phyloP scores from a whole-genome alignment of 257 asterid genomes.

The Leptodermis oblonga region DNA sequence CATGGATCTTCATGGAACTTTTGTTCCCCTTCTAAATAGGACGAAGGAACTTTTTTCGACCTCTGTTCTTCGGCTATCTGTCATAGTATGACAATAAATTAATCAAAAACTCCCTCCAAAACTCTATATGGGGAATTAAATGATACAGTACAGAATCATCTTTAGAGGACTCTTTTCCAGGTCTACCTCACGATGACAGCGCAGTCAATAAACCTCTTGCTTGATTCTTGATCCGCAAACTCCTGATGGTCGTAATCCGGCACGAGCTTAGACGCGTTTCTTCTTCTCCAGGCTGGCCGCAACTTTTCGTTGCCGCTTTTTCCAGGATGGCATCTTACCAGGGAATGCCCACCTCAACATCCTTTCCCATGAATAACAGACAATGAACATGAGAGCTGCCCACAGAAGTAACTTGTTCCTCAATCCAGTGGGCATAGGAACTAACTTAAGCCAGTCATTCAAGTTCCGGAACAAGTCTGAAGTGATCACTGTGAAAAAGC shows the following conservation, averaged over 20 bases:
- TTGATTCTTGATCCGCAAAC: background rate
- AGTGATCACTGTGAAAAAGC: conserved; percentile 71
- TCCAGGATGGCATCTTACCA: conserved; percentile 95
- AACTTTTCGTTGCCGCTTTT: conserved; percentile 60
- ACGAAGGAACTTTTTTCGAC: background rate
- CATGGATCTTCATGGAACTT: background rate
- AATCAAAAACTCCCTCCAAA: conserved; percentile 1
- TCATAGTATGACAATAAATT: background rate
- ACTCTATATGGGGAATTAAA: background rate
- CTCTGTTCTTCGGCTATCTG: background rate
- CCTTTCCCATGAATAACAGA: conserved; percentile 81
- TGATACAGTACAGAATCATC: background rate
- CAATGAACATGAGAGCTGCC: conserved; percentile 60
- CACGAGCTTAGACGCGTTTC: conserved; percentile 24
- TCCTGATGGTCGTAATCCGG: background rate
- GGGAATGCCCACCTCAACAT: conserved; percentile 89
- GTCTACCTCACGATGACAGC: too few relatives aligned
- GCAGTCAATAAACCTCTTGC: background rate
- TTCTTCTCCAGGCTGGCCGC: conserved; percentile 58
- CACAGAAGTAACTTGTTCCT: conserved; percentile 77
- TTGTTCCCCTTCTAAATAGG: background rate
- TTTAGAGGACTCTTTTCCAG: background rate
- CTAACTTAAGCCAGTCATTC: conserved; percentile 82
- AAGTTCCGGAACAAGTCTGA: conserved; percentile 78
- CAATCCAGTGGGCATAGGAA: conserved; percentile 70